These are phyloP conservation scores for Populus tremula DNA, from an alignment of 345 rosid genomes.

Conservation along the genomic window DNA sequence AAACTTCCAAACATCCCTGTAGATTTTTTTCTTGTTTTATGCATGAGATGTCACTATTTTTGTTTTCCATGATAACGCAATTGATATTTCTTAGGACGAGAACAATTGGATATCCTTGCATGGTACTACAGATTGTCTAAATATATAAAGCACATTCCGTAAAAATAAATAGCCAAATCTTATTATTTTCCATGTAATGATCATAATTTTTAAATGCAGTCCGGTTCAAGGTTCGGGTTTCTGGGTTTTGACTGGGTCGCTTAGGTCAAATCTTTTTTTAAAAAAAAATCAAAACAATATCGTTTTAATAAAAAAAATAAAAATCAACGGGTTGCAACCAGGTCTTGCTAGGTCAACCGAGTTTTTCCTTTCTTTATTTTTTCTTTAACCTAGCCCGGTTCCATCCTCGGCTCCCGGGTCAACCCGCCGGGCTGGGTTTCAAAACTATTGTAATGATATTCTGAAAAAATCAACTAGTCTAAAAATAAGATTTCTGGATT, in stretches of 20 bases:
- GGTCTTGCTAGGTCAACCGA: no score
- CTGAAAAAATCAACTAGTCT: no score
- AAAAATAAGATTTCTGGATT: no score
- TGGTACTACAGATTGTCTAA: not conserved
- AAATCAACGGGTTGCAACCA: fast-evolving
- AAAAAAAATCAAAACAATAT: no score
- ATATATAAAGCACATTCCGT: not conserved
- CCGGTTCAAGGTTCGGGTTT: fast-evolving
- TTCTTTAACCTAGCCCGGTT: fast-evolving
- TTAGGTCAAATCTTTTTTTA: fast-evolving
- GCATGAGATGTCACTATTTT: not conserved
- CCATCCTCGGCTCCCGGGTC: no score
- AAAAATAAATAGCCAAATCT: not conserved
- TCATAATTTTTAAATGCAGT: fast-evolving
- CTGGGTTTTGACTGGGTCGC: fast-evolving
- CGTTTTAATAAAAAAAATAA: no score
- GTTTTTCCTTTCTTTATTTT: no score
- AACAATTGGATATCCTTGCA: constrained; percentile 9
- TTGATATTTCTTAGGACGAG: constrained; percentile 11
- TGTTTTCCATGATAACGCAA: not conserved
- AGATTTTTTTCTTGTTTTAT: constrained; percentile 15
- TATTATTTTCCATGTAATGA: no score
- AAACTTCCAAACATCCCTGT: constrained; percentile 20
- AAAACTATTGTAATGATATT: no score
- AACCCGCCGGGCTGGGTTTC: no score